These are phyloP conservation scores for Clohesyomyces aquaticus DNA, from an alignment of 495 filamentous ascomycete genomes.

Conservation along the genomic window DNA sequence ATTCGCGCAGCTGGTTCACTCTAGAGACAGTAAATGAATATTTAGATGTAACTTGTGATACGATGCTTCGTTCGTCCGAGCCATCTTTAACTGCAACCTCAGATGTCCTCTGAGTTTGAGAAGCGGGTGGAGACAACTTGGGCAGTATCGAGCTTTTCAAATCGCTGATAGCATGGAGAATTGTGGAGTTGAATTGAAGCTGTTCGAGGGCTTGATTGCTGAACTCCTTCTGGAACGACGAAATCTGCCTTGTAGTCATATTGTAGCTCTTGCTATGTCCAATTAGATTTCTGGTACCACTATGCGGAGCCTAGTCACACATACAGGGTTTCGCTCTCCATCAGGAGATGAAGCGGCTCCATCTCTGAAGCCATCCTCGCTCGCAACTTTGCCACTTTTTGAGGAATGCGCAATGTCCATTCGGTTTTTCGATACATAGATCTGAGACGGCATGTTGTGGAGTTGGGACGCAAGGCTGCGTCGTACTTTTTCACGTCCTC, in stretches of 20 bases:
- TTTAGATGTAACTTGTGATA: too few species aligned
- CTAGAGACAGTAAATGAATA: too few species aligned
- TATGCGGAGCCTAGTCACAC: neutral
- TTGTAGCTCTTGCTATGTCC: neutral
- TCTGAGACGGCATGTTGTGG: neutral
- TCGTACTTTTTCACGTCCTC: constrained; percentile 7
- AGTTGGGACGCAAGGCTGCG: neutral
- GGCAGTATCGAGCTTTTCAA: neutral
- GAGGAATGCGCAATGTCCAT: neutral
- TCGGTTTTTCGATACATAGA: constrained; percentile 4
- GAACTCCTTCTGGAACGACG: neutral
- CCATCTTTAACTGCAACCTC: too few species aligned
- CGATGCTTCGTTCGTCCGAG: too few species aligned
- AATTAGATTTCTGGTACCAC: neutral
- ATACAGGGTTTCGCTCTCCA: constrained; percentile 5
- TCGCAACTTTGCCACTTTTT: neutral
- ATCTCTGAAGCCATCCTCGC: neutral
- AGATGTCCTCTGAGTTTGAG: too few species aligned
- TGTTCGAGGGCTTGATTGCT: neutral
- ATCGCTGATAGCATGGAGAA: neutral
- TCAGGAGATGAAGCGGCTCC: constrained; percentile 9
- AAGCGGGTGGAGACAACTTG: too few species aligned
- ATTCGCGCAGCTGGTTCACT: too few species aligned
- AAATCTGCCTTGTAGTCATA: neutral
- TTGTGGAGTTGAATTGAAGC: neutral